A percentile compares a stretch with the other conserved stretches of the same genome.
phyloP scores from a whole-genome alignment of 352 stramenopile genomes.

The Phytopythium aichiense region DNA sequence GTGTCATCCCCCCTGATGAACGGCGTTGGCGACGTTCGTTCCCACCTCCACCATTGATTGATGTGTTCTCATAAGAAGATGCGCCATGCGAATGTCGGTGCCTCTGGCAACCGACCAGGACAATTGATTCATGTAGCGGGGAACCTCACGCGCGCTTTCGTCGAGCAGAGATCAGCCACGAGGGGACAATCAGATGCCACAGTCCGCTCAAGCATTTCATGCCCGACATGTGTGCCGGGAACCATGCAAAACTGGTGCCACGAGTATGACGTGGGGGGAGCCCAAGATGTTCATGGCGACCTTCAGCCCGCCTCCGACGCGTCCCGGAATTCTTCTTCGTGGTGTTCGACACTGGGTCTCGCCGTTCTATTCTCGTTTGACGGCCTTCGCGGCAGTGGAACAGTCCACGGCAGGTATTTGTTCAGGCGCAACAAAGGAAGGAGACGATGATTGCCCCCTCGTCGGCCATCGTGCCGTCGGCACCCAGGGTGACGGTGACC shows the following conservation, averaged over 20 bases:
- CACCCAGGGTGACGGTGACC: no score
- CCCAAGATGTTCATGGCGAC: constrained; percentile 44
- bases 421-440: no score
- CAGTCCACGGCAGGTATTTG: no score
- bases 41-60: constrained; percentile 24
- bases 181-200: neutral
- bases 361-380: no score
- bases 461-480: no score
- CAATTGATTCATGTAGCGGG: constrained; percentile 56
- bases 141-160: constrained; percentile 24
- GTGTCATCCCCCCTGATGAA: neutral
- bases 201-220: constrained; percentile 24
- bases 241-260: constrained; percentile 51
- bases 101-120: constrained; percentile 53
- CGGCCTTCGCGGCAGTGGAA: no score
- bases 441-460: no score
- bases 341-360: neutral
- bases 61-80: constrained; percentile 28
- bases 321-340: constrained; percentile 4
- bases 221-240: constrained; percentile 50
- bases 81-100: constrained; percentile 35
- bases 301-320: constrained; percentile 23
- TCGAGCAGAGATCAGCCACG: constrained; percentile 27
- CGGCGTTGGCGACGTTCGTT: neutral
- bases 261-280: constrained; percentile 50